Evolutionary conservation across 2,329 filamentous ascomycete species (phyloP).

Genomic region (Penicillium palitans): DNA sequence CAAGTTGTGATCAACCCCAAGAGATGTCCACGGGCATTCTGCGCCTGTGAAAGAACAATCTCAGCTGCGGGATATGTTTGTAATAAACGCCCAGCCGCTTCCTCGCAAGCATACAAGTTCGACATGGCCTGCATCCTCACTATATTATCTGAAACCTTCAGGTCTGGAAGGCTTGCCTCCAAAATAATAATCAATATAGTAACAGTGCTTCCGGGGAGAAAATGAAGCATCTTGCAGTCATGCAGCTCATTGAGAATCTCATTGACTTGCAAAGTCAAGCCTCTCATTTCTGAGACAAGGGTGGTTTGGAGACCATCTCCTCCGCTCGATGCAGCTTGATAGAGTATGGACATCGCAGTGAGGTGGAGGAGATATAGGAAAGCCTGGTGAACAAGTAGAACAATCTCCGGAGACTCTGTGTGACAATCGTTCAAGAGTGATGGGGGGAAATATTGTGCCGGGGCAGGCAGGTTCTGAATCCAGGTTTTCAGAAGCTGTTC

Average conservation of each 20-base stretch:
- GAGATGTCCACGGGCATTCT: slow-evolving; percentile 10
- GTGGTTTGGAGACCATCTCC: background rate
- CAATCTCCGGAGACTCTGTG: slow-evolving; percentile 3
- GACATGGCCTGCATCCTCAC: slow-evolving; percentile 11
- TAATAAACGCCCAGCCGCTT: slow-evolving; percentile 5
- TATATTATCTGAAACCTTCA: slow-evolving; percentile 7
- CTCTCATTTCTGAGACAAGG: slow-evolving; percentile 1
- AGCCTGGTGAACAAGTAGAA: slow-evolving; percentile 9
- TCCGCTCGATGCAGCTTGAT: background rate
- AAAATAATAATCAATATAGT: slow-evolving; percentile 9
- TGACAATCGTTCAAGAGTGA: background rate
- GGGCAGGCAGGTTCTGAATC: slow-evolving; percentile 7
- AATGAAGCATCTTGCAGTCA: slow-evolving; percentile 11
- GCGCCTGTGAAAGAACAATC: slow-evolving; percentile 12
- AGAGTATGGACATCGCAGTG: slow-evolving; percentile 6
- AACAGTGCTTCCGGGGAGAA: slow-evolving; percentile 5
- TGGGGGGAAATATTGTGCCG: slow-evolving; percentile 7
- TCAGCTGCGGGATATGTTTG: slow-evolving; percentile 15
- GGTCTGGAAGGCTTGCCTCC: slow-evolving; percentile 4
- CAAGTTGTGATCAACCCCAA: slow-evolving; percentile 1
- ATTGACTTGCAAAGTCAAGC: slow-evolving; percentile 1
- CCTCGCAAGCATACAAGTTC: slow-evolving; percentile 8
- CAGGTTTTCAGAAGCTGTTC: slow-evolving; percentile 8
- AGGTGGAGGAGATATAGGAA: slow-evolving; percentile 14
- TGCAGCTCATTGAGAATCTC: slow-evolving; percentile 10